phyloP scores from a whole-genome alignment of 2,329 filamentous ascomycete genomes.

The Sordariomycetes sp. region DNA sequence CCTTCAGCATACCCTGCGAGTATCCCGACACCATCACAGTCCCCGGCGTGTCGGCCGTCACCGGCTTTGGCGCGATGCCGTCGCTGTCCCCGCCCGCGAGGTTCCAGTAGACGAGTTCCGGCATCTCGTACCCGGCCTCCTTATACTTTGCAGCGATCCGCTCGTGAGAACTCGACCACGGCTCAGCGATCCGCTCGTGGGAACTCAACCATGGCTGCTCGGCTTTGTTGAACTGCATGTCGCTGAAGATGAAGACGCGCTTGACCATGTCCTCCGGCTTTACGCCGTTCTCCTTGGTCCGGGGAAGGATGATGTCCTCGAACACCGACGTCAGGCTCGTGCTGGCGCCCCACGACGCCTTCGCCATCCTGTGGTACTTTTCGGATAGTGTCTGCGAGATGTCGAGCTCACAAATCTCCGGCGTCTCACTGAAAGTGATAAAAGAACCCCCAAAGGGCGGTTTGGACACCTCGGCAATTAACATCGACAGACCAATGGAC shows the following conservation, averaged over 20 bases:
- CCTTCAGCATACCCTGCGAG: conserved; percentile 43
- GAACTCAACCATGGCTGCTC: conserved; percentile 24
- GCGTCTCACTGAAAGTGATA: conserved; percentile 35
- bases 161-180: conserved; percentile 33
- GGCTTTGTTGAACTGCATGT: conserved; percentile 44
- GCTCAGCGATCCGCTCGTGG: conserved; percentile 22
- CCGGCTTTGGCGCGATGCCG: conserved; percentile 27
- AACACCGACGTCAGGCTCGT: conserved; percentile 44
- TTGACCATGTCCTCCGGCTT: conserved; percentile 45
- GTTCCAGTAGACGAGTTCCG: conserved; percentile 49
- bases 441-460: conserved; percentile 39
- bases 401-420: conserved; percentile 26
- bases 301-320: conserved; percentile 35
- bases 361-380: conserved; percentile 21
- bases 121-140: conserved; percentile 40
- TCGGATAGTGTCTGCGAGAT: conserved; percentile 21
- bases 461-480: conserved; percentile 36
- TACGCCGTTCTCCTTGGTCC: conserved; percentile 34
- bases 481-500: conserved; percentile 40
- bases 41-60: conserved; percentile 26
- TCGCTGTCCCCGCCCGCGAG: conserved; percentile 24
- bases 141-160: conserved; percentile 30
- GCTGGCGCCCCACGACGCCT: conserved; percentile 22
- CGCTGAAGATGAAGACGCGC: conserved; percentile 44
- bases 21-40: conserved; percentile 40